Conservation (phyloP, 2,329 filamentous ascomycete genomes). For the Diaporthe vaccinii region DNA sequence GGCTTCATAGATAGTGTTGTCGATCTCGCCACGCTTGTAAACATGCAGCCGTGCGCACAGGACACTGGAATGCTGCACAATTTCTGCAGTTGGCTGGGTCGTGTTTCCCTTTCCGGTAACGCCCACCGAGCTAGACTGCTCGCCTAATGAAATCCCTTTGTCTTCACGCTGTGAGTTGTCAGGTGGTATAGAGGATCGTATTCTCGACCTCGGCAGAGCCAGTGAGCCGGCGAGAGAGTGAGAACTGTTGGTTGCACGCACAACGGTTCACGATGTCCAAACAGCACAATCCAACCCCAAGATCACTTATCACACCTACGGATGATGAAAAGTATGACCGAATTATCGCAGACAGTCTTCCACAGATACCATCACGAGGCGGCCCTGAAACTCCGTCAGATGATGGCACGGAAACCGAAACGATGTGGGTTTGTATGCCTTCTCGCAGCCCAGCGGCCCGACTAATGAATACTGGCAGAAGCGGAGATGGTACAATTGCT, state of each 20-base stretch:
- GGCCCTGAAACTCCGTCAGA: not conserved
- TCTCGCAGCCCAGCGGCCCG: not conserved
- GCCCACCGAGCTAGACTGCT: not conserved
- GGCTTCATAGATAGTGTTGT: conserved; percentile 1
- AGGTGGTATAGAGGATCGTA: not conserved
- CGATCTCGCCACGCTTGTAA: conserved; percentile 2
- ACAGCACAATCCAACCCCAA: not conserved
- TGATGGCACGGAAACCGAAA: not conserved
- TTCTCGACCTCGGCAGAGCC: not conserved
- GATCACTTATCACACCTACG: not conserved
- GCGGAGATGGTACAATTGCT: conserved; percentile 4
- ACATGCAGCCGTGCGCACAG: conserved; percentile 1
- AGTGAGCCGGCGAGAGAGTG: not conserved
- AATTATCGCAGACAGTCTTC: too few species aligned
- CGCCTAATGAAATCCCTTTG: not conserved
- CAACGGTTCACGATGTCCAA: not conserved
- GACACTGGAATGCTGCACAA: conserved; percentile 22
- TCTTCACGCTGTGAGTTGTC: not conserved
- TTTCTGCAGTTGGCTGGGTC: not conserved
- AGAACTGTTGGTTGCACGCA: not conserved
- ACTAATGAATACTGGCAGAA: not conserved
- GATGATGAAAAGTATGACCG: not conserved
- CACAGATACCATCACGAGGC: not conserved
- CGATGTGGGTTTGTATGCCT: not conserved
- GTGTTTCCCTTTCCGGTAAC: not conserved